Evolutionary conservation across 345 rosid genomes (phyloP).

Genomic region (Aquilaria malaccensis): DNA sequence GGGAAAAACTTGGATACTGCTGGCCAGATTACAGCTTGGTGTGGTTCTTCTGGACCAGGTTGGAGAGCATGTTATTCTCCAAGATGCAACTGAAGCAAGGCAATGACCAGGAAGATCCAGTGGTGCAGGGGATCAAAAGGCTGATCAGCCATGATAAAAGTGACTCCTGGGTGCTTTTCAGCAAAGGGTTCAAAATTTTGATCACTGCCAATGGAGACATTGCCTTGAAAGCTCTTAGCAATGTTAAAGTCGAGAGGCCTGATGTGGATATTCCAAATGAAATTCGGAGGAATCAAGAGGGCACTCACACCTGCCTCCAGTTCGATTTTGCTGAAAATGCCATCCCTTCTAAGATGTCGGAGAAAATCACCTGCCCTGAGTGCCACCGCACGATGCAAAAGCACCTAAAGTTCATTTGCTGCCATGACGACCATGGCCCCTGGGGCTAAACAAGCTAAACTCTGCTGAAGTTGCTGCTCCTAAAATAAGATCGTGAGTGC

Average conservation of each 20-base stretch:
- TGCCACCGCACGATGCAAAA: slow-evolving; percentile 62
- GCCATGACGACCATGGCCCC: slow-evolving; percentile 45
- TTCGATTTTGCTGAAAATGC: slow-evolving; percentile 49
- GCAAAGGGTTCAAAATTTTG: slow-evolving; percentile 48
- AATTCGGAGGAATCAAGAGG: slow-evolving; percentile 29
- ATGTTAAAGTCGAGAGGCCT: too few relatives aligned
- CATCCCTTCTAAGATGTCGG: slow-evolving; percentile 43
- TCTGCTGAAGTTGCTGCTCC: too few relatives aligned
- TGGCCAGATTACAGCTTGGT: slow-evolving; percentile 61
- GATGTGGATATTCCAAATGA: slow-evolving; percentile 17
- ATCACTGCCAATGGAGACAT: slow-evolving; percentile 43
- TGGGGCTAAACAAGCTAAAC: too few relatives aligned
- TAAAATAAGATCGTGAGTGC: too few relatives aligned
- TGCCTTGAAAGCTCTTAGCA: too few relatives aligned
- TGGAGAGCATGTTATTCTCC: slow-evolving; percentile 82
- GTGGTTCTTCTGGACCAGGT: slow-evolving; percentile 90
- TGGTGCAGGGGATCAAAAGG: slow-evolving; percentile 71
- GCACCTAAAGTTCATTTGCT: slow-evolving; percentile 52
- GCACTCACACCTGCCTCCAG: slow-evolving; percentile 50
- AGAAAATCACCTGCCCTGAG: slow-evolving; percentile 59
- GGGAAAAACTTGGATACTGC: slow-evolving; percentile 44
- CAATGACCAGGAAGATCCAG: slow-evolving; percentile 44
- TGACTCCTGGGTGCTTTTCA: slow-evolving; percentile 69
- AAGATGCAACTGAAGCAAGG: slow-evolving; percentile 63
- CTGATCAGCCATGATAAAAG: slow-evolving; percentile 63